A percentile compares a stretch with the other conserved stretches of the same genome.
Evolutionary conservation across 2,329 filamentous ascomycete genomes (phyloP).

Genomic region (Dryadomyces quercivorus): DNA sequence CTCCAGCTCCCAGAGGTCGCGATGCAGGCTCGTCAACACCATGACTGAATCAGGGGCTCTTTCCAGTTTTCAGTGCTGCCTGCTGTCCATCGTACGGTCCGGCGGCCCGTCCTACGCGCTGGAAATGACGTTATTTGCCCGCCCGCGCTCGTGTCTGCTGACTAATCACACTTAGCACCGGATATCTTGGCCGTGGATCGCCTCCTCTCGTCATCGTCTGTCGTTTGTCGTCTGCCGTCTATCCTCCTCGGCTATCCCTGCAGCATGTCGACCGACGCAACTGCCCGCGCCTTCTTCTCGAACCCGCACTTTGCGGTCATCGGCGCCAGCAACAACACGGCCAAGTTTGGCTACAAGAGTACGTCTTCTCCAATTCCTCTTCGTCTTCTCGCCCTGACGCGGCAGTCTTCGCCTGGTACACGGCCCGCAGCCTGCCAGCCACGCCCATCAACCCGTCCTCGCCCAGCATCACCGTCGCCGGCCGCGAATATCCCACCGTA

Average conservation of each 20-base stretch:
- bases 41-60: background rate
- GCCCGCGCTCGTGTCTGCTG: background rate
- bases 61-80: background rate
- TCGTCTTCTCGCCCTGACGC: background rate
- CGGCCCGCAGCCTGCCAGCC: slow-evolving; percentile 59
- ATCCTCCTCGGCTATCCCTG: background rate
- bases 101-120: background rate
- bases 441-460: slow-evolving; percentile 73
- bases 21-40: no score
- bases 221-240: no score
- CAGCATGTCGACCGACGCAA: slow-evolving; percentile 52
- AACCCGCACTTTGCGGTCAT: slow-evolving; percentile 75
- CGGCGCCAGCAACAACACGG: slow-evolving; percentile 72
- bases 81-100: background rate
- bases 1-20: no score
- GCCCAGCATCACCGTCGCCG: slow-evolving; percentile 47
- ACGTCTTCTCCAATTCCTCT: slow-evolving; percentile 13
- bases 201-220: background rate
- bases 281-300: slow-evolving; percentile 68
- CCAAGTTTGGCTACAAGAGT: slow-evolving; percentile 87
- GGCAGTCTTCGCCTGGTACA: slow-evolving; percentile 83
- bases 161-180: background rate
- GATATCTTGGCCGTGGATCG: background rate
- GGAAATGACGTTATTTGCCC: slow-evolving; percentile 1
- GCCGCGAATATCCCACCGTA: slow-evolving; percentile 49